phyloP scores from a whole-genome alignment of 768 basidiomycete species.

The Mycena pura region DNA sequence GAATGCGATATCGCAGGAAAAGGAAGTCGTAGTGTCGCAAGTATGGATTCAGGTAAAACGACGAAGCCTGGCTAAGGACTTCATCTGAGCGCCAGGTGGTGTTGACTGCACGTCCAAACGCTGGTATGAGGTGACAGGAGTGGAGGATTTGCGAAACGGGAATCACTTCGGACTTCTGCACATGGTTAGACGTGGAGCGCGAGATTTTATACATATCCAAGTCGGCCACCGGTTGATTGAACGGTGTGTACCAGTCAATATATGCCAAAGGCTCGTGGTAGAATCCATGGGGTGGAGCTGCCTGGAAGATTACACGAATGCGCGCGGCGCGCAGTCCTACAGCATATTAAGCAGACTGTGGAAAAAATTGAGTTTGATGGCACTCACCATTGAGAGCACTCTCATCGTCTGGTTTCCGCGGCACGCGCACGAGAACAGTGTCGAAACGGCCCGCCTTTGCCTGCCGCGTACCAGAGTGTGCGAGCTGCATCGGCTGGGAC shows the following conservation, averaged over 20 bases:
- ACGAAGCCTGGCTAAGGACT: background rate
- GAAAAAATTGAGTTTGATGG: too few relatives aligned
- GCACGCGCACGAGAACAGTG: background rate
- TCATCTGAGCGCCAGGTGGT: background rate
- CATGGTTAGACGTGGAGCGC: background rate
- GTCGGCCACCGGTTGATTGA: background rate
- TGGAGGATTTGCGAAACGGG: background rate
- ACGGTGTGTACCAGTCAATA: constrained; percentile 2
- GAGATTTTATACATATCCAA: background rate
- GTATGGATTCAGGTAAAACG: too few relatives aligned
- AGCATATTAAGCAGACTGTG: too few relatives aligned
- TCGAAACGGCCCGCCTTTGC: background rate
- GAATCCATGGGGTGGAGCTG: background rate
- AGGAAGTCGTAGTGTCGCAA: too few relatives aligned
- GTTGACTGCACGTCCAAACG: background rate
- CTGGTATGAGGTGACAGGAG: background rate
- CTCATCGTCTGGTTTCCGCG: background rate
- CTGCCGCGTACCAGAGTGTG: background rate
- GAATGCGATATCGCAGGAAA: too few relatives aligned
- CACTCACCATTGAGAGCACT: too few relatives aligned
- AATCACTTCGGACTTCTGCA: background rate
- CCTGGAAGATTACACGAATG: background rate
- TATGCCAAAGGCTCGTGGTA: background rate
- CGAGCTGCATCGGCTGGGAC: background rate
- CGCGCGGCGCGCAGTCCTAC: background rate